These are phyloP conservation scores for Dictyostelium citrinum DNA, from an alignment of 78 protist genomes.

Conservation along the genomic window DNA sequence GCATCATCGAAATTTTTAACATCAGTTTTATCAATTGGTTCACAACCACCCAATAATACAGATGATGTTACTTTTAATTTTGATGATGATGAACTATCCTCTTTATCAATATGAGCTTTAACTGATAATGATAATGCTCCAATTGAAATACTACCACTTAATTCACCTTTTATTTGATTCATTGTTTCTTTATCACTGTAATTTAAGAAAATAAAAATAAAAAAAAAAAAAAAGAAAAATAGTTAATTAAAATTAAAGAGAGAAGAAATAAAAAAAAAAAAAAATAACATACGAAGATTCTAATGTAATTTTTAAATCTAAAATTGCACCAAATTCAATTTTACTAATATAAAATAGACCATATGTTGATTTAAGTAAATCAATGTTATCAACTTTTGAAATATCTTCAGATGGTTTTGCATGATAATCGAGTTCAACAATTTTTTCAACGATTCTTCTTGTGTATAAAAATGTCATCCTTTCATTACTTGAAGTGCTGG, in stretches of 20 bases:
- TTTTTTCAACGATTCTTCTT: neutral
- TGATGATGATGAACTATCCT: neutral
- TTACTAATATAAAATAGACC: neutral
- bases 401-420: neutral
- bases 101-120: neutral
- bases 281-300: neutral
- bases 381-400: neutral
- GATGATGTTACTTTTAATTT: neutral
- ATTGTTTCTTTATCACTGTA: neutral
- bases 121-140: neutral
- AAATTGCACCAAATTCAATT: constrained; percentile 4
- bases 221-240: neutral
- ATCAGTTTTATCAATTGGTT: neutral
- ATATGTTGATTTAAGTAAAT: neutral
- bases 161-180: neutral
- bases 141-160: neutral
- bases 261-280: neutral
- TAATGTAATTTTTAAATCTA: neutral
- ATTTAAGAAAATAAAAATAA: neutral
- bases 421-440: neutral
- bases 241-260: no score
- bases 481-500: neutral
- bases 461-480: neutral
- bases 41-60: neutral
- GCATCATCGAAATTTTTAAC: neutral